Percentiles rank a stretch among this genome's conserved stretches.
Evolutionary conservation across 306 rosid genomes (phyloP).

Genomic region (Cucurbita moschata): DNA sequence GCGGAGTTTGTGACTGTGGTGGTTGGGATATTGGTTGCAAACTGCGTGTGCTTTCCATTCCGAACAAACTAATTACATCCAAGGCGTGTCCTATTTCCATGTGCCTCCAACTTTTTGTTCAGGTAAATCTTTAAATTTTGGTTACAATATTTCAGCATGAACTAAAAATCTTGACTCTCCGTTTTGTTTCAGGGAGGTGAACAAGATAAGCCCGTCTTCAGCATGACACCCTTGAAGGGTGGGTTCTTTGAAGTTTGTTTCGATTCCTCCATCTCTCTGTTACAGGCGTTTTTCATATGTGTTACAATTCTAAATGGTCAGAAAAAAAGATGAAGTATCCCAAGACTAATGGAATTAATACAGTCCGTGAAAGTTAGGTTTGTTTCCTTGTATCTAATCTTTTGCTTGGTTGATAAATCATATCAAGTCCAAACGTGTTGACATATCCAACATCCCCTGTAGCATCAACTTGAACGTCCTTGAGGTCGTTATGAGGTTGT

Average conservation of each 20-base stretch:
- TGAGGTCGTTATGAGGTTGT: no score
- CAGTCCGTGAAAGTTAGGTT: slow-evolving; percentile 4
- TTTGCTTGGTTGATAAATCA: no score
- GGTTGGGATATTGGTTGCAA: slow-evolving; percentile 98
- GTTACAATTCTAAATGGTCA: slow-evolving; percentile 37
- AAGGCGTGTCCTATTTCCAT: slow-evolving; percentile 14
- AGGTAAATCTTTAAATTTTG: slow-evolving; percentile 27
- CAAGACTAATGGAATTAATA: slow-evolving; percentile 12
- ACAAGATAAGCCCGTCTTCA: slow-evolving; percentile 35
- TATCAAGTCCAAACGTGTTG: no score
- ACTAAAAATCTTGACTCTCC: slow-evolving; percentile 7
- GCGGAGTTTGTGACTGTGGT: slow-evolving; percentile 84
- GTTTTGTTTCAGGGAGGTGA: slow-evolving; percentile 45
- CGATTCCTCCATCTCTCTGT: slow-evolving; percentile 47
- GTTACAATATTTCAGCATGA: not conserved
- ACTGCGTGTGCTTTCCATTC: slow-evolving; percentile 53
- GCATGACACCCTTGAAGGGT: slow-evolving; percentile 51
- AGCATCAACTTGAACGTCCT: no score
- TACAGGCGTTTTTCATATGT: slow-evolving; percentile 77
- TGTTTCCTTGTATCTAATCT: no score
- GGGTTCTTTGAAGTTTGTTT: slow-evolving; percentile 57
- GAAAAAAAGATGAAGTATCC: slow-evolving; percentile 14
- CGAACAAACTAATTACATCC: slow-evolving; percentile 16
- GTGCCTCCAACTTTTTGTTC: slow-evolving; percentile 40
- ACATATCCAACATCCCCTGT: no score